Conservation (phyloP, 352 stramenopile species). For the Aphanomyces invadans region DNA sequence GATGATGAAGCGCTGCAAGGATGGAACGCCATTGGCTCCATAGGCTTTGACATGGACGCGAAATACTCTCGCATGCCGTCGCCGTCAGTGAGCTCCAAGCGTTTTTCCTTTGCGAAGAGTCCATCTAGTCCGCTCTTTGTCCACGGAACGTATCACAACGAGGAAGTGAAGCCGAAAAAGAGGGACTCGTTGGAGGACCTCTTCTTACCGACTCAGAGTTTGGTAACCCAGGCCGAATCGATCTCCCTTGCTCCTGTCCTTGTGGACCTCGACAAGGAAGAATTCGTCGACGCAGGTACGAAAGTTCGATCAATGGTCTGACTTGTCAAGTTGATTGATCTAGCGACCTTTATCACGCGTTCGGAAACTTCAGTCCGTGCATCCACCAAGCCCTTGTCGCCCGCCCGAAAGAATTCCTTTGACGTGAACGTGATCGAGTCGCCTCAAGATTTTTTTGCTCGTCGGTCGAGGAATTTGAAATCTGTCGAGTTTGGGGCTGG, state of each 20-base stretch:
- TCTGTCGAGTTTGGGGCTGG: constrained; percentile 7
- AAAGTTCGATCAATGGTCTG: neutral
- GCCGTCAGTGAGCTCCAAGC: neutral
- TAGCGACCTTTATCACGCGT: neutral
- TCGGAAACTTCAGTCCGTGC: neutral
- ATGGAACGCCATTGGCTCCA: too few species aligned
- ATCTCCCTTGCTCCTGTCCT: neutral
- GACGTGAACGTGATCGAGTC: neutral
- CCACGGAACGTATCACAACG: neutral
- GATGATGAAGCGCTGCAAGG: too few species aligned
- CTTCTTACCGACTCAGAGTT: constrained; percentile 1
- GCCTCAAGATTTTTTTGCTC: constrained; percentile 16
- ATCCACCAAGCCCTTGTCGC: neutral
- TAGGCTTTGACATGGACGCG: neutral
- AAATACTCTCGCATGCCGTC: neutral
- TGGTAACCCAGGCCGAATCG: neutral
- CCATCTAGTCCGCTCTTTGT: neutral
- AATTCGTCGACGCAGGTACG: constrained; percentile 20
- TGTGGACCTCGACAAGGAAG: constrained; percentile 8
- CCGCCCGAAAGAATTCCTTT: neutral
- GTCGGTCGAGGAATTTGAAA: constrained; percentile 11
- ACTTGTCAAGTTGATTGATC: neutral
- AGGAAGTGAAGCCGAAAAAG: neutral
- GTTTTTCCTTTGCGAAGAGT: neutral
- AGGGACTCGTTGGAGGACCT: constrained; percentile 14